Evolutionary conservation across 768 basidiomycete genomes (phyloP).

Genomic region (Mycena vitilis): DNA sequence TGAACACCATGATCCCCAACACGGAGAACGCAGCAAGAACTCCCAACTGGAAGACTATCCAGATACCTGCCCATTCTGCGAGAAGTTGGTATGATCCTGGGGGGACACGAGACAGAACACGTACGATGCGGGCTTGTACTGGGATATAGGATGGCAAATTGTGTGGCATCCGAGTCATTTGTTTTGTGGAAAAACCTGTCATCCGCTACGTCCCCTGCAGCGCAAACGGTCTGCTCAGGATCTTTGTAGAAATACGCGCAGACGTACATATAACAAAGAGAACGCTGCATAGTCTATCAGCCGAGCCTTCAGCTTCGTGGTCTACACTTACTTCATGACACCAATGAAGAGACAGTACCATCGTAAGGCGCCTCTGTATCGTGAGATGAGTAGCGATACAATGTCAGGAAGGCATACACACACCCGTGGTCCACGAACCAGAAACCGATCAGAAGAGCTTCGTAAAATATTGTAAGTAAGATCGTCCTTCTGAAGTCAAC

Average conservation of each 20-base stretch:
- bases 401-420: conserved; percentile 48
- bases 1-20: conserved; percentile 86
- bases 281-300: conserved; percentile 55
- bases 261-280: conserved; percentile 89
- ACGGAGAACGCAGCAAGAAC: conserved; percentile 83
- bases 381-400: conserved; percentile 1
- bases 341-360: conserved; percentile 89
- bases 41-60: conserved; percentile 84
- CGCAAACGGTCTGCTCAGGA: conserved; percentile 9
- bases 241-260: neutral
- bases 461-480: conserved; percentile 81
- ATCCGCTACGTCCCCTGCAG: conserved; percentile 90
- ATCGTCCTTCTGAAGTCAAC: conserved; percentile 74
- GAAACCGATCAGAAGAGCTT: conserved; percentile 89
- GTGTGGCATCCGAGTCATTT: conserved; percentile 93
- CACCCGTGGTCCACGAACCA: conserved; percentile 97
- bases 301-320: conserved; percentile 12
- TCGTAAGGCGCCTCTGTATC: conserved; percentile 75
- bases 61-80: conserved; percentile 86
- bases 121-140: conserved; percentile 77
- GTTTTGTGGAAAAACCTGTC: conserved; percentile 95
- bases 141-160: conserved; percentile 84
- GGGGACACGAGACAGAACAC: conserved; percentile 35
- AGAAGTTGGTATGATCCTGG: neutral
- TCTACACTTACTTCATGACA: conserved; percentile 78